A percentile compares a stretch with the other conserved stretches of the same genome.
Conservation (phyloP, 495 filamentous ascomycete genomes). For the Penicillium dipodomyicola region DNA sequence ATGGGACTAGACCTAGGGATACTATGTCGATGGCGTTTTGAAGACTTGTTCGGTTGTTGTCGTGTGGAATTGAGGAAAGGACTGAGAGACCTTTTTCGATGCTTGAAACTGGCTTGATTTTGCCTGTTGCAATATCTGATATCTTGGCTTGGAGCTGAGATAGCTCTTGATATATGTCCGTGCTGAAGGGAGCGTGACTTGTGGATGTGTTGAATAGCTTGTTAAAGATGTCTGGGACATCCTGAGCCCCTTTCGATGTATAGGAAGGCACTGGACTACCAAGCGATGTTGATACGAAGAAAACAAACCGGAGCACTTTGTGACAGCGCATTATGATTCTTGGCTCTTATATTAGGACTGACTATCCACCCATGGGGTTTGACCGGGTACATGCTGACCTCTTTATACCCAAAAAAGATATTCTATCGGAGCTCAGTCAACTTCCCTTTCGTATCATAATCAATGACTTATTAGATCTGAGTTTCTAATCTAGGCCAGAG, state of each 20-base stretch:
- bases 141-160: background rate
- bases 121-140: background rate
- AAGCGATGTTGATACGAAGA: background rate
- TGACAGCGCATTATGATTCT: background rate
- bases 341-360: background rate
- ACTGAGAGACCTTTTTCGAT: background rate
- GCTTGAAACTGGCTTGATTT: background rate
- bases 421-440: background rate
- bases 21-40: slow-evolving; percentile 1
- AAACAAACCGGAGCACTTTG: background rate
- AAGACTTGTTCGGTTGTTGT: background rate
- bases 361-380: background rate
- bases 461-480: background rate
- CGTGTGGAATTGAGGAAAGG: background rate
- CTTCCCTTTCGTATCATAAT: background rate
- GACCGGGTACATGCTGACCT: background rate
- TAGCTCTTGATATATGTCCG: background rate
- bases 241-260: background rate
- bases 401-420: background rate
- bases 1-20: background rate
- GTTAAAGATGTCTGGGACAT: background rate
- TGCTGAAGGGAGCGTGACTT: background rate
- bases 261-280: background rate
- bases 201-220: background rate
- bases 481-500: background rate